Conservation (phyloP, 2,329 filamentous ascomycete genomes). For the Penicillium olsonii region DNA sequence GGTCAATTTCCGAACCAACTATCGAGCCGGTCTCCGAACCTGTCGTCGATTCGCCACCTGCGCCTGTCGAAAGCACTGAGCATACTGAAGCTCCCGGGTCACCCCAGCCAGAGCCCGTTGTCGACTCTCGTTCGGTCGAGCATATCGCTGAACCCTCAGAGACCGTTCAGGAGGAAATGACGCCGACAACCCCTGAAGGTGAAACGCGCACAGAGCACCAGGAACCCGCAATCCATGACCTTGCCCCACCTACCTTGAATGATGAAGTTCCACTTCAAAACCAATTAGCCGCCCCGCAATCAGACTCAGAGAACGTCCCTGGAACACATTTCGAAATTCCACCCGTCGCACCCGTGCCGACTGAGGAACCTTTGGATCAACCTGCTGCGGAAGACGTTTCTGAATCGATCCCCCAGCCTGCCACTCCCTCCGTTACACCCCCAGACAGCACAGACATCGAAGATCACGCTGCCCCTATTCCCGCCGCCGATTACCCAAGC, state of each 20-base stretch:
- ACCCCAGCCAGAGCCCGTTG: slow-evolving; percentile 26
- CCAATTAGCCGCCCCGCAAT: slow-evolving; percentile 24
- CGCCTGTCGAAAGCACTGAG: neutral
- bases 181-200: slow-evolving; percentile 22
- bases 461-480: slow-evolving; percentile 19
- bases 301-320: slow-evolving; percentile 21
- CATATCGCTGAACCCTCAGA: slow-evolving; percentile 13
- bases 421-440: slow-evolving; percentile 18
- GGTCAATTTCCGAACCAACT: slow-evolving; percentile 7
- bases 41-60: neutral
- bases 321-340: slow-evolving; percentile 25
- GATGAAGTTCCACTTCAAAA: slow-evolving; percentile 31
- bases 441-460: slow-evolving; percentile 19
- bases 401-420: slow-evolving; percentile 20
- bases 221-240: slow-evolving; percentile 26
- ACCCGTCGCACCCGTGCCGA: slow-evolving; percentile 18
- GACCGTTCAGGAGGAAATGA: slow-evolving; percentile 15
- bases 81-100: slow-evolving; percentile 5
- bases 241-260: slow-evolving; percentile 34
- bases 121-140: slow-evolving; percentile 21
- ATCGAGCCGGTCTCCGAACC: neutral
- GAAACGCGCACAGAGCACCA: slow-evolving; percentile 27
- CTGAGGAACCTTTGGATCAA: slow-evolving; percentile 16
- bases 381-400: slow-evolving; percentile 12
- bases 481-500: slow-evolving; percentile 21